Evolutionary conservation across 257 asterid genomes (phyloP).

Genomic region (Anisodus tanguticus): DNA sequence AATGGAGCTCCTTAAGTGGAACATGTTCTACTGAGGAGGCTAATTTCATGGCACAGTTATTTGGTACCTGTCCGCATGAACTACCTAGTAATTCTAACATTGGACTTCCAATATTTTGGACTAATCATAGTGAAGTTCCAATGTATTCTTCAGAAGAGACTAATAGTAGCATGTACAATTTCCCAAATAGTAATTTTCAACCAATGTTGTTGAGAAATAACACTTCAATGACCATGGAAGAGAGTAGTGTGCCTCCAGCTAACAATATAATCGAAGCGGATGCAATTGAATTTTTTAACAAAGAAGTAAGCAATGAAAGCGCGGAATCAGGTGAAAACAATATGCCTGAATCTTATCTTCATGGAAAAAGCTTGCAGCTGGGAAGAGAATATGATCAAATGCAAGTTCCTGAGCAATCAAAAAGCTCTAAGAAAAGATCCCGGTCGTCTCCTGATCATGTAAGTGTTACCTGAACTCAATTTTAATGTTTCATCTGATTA

Average conservation of each 20-base stretch:
- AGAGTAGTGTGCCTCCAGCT: neutral
- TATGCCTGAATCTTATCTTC: constrained; percentile 32
- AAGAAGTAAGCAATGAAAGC: constrained; percentile 48
- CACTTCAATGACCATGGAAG: constrained; percentile 37
- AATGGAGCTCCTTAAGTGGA: constrained; percentile 67
- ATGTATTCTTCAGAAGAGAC: constrained; percentile 33
- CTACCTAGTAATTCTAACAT: constrained; percentile 34
- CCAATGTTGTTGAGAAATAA: neutral
- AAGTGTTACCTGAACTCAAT: neutral
- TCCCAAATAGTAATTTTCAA: constrained; percentile 43
- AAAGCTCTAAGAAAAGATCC: constrained; percentile 54
- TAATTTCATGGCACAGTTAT: constrained; percentile 44
- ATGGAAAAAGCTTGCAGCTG: constrained; percentile 24
- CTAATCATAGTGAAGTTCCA: constrained; percentile 30
- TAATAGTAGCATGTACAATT: constrained; percentile 36
- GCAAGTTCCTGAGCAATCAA: constrained; percentile 31
- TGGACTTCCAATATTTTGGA: constrained; percentile 30
- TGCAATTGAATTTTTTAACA: constrained; percentile 42
- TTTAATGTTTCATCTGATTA: neutral
- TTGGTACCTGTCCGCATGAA: constrained; percentile 44
- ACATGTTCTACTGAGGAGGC: constrained; percentile 59
- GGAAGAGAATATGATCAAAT: constrained; percentile 30
- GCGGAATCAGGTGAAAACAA: constrained; percentile 35
- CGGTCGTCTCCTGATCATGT: constrained; percentile 39
- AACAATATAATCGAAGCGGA: constrained; percentile 38